Conservation (phyloP, 2,329 filamentous ascomycete species). For the Penicillium palitans region DNA sequence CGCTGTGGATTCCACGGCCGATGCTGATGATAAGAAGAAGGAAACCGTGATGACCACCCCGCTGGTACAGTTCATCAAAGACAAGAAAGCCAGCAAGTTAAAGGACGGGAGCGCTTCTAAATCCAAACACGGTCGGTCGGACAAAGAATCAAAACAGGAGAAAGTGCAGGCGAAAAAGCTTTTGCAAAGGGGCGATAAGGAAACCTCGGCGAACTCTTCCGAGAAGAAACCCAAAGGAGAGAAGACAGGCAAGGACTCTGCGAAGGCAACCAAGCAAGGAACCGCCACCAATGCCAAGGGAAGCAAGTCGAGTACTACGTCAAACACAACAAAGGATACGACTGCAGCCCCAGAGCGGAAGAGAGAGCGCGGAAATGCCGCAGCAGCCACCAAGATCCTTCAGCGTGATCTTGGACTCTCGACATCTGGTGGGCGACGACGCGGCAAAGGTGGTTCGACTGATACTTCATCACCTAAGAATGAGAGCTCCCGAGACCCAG, state of each 20-base stretch:
- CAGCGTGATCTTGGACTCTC: conserved; percentile 62
- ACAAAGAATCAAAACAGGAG: conserved; percentile 43
- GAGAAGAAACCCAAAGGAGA: conserved; percentile 50
- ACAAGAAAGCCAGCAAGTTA: conserved; percentile 81
- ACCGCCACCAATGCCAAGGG: conserved; percentile 34
- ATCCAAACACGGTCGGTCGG: conserved; percentile 43
- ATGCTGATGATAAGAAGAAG: conserved; percentile 53
- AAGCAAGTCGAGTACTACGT: conserved; percentile 35
- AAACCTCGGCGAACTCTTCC: conserved; percentile 25
- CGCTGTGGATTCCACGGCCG: conserved; percentile 49
- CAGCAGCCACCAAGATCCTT: conserved; percentile 58
- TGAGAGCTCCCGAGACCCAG: conserved; percentile 23
- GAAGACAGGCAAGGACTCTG: conserved; percentile 62
- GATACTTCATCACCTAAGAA: conserved; percentile 27
- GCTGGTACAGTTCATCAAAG: conserved; percentile 82
- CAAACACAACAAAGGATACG: conserved; percentile 30
- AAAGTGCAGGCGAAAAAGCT: conserved; percentile 47
- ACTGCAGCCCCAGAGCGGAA: conserved; percentile 48
- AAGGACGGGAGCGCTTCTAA: conserved; percentile 58
- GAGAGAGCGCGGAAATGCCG: conserved; percentile 54
- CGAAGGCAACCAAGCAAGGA: conserved; percentile 53
- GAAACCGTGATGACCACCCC: conserved; percentile 79
- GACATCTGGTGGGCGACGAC: conserved; percentile 46
- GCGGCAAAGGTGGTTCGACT: conserved; percentile 34
- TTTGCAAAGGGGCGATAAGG: conserved; percentile 42